Evolutionary conservation across 2,329 filamentous ascomycete species (phyloP).

Genomic region (Capronia americana): DNA sequence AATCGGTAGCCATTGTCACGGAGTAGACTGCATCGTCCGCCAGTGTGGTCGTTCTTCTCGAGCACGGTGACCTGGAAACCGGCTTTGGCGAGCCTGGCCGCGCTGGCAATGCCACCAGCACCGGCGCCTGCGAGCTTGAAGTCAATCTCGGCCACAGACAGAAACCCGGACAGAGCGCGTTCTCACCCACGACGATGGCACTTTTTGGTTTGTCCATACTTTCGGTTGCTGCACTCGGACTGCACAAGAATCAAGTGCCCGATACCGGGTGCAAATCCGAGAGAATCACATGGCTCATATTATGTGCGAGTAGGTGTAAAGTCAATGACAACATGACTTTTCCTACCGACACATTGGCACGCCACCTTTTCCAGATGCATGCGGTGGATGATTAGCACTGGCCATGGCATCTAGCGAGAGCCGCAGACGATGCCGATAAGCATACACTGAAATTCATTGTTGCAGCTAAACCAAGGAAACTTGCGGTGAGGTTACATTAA

Average conservation of each 20-base stretch:
- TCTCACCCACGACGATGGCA: conserved; percentile 61
- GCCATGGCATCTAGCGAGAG: neutral
- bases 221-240: neutral
- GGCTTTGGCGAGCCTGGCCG: conserved; percentile 72
- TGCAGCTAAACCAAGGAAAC: neutral
- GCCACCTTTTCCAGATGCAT: neutral
- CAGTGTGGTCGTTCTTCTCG: conserved; percentile 77
- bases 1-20: conserved; percentile 63
- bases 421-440: neutral
- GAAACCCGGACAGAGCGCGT: conserved; percentile 12
- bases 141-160: conserved; percentile 2
- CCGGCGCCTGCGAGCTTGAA: conserved; percentile 64
- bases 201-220: conserved; percentile 49
- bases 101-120: conserved; percentile 72
- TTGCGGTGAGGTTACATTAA: neutral
- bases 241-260: conserved; percentile 3
- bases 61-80: conserved; percentile 75
- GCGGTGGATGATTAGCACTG: neutral
- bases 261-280: neutral
- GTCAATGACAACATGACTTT: conserved; percentile 40
- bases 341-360: conserved; percentile 5
- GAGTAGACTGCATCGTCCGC: conserved; percentile 73
- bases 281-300: conserved; percentile 28
- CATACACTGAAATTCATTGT: neutral
- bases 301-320: conserved; percentile 15